Conservation (phyloP, 106 monocot genomes). For the Amphibolis antarctica region DNA sequence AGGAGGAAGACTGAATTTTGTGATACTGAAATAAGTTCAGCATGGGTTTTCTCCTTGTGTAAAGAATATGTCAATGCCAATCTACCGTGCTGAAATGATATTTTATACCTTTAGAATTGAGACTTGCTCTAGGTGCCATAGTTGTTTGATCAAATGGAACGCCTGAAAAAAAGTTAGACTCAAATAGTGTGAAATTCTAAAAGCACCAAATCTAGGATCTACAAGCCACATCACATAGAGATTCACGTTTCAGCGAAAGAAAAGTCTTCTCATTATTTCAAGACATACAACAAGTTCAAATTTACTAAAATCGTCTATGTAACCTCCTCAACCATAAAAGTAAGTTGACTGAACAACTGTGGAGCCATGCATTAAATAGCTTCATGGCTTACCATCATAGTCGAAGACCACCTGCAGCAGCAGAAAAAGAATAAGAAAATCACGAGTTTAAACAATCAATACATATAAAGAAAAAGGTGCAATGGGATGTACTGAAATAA, state of each 20-base stretch:
- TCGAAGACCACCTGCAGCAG: conserved; percentile 95
- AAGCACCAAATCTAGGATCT: not conserved
- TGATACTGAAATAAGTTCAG: conserved; percentile 10
- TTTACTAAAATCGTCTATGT: too few relatives aligned
- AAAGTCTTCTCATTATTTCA: too few relatives aligned
- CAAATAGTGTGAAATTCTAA: conserved; percentile 1
- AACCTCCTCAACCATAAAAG: too few relatives aligned
- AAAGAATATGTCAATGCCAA: not conserved
- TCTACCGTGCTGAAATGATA: not conserved
- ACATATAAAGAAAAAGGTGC: not conserved
- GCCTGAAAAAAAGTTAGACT: conserved; percentile 73
- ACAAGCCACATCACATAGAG: not conserved
- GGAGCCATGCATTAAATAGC: too few relatives aligned
- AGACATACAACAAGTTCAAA: too few relatives aligned
- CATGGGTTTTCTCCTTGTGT: not conserved
- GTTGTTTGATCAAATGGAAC: conserved; percentile 59
- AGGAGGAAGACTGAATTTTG: not conserved
- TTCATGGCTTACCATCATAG: conserved; percentile 79
- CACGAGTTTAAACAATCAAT: not conserved
- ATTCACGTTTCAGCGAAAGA: too few relatives aligned
- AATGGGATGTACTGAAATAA: not conserved
- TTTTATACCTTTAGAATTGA: conserved; percentile 74
- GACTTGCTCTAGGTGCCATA: conserved; percentile 45
- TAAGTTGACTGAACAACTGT: too few relatives aligned
- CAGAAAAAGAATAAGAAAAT: conserved; percentile 3